Conservation (phyloP, 306 rosid species). For the Glycine soja region DNA sequence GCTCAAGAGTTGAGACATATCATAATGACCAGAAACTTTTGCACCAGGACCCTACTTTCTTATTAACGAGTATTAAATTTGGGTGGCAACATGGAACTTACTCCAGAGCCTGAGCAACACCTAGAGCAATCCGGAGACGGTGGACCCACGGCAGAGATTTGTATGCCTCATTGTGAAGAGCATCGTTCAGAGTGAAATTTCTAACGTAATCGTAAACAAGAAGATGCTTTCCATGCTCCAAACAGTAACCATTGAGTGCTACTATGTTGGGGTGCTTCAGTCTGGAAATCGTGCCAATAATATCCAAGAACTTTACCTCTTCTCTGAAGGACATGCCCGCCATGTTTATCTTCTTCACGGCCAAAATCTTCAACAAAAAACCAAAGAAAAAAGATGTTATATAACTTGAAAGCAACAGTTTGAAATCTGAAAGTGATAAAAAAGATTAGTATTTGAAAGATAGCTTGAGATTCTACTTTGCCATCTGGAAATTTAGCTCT, state of each 20-base stretch:
- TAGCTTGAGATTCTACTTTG: conserved; percentile 55
- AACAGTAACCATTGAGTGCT: conserved; percentile 69
- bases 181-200: conserved; percentile 66
- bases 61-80: not conserved
- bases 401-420: conserved; percentile 17
- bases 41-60: too few species aligned
- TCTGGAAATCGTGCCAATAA: conserved; percentile 69
- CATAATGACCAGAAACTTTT: not conserved
- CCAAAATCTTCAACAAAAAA: conserved; percentile 58
- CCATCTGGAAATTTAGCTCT: conserved; percentile 81
- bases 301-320: conserved; percentile 77
- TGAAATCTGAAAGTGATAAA: not conserved
- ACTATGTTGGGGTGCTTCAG: conserved; percentile 79
- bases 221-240: conserved; percentile 76
- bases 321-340: conserved; percentile 59
- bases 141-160: conserved; percentile 74
- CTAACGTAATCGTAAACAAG: conserved; percentile 68
- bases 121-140: conserved; percentile 76
- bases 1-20: conserved; percentile 12
- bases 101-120: conserved; percentile 81
- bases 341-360: conserved; percentile 71
- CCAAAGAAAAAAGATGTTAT: not conserved
- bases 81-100: conserved; percentile 52
- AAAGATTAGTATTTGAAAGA: conserved; percentile 23
- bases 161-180: conserved; percentile 62